Conservation (phyloP, 2,329 filamentous ascomycete species). For the Pseudogymnoascus sp. region DNA sequence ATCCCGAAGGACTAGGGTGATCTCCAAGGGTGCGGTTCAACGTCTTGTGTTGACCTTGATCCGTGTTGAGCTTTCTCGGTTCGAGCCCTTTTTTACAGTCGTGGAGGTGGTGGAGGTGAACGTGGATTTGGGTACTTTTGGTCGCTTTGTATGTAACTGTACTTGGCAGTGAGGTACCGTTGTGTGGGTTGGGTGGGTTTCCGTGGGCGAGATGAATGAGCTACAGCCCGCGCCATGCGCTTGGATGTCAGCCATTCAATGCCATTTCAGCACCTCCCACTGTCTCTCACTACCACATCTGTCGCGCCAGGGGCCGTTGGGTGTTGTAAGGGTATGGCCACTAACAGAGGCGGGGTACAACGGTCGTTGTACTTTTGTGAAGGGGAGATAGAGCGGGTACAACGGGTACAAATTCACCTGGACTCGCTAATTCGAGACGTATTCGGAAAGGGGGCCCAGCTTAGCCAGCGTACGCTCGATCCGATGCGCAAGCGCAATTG, state of each 20-base stretch:
- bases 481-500: constrained; percentile 5
- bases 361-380: not conserved
- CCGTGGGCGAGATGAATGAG: not conserved
- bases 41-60: not conserved
- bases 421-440: constrained; percentile 8
- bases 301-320: not conserved
- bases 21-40: constrained; percentile 7
- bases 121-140: not conserved
- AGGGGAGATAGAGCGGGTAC: too few species aligned
- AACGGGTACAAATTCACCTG: not conserved
- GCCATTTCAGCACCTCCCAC: not conserved
- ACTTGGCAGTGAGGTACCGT: not conserved
- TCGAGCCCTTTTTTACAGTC: not conserved
- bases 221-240: not conserved
- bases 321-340: not conserved
- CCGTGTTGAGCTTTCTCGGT: constrained; percentile 2
- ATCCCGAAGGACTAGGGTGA: constrained; percentile 2
- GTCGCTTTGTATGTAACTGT: not conserved
- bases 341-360: not conserved
- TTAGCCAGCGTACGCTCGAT: not conserved
- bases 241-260: not conserved
- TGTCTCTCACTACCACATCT: not conserved
- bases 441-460: constrained; percentile 7
- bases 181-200: not conserved
- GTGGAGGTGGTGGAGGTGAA: not conserved